phyloP scores from a whole-genome alignment of 2,329 filamentous ascomycete species.

The Dryadomyces quercus-mongolicae region DNA sequence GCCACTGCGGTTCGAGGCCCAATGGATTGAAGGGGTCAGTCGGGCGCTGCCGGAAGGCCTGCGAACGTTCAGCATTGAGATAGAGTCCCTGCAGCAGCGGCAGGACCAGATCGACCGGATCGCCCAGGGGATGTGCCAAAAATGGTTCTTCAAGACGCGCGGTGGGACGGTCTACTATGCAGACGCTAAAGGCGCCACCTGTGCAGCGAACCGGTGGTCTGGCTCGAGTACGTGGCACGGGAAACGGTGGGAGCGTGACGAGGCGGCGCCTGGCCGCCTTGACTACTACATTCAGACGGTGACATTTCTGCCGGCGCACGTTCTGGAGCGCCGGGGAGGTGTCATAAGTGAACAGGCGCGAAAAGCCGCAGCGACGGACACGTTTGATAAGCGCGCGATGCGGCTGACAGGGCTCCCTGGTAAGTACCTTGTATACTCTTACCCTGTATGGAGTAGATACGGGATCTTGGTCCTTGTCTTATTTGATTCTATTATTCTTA shows the following conservation, averaged over 20 bases:
- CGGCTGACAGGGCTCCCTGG: neutral
- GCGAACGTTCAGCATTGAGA: slow-evolving; percentile 27
- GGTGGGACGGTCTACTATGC: slow-evolving; percentile 19
- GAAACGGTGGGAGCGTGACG: slow-evolving; percentile 28
- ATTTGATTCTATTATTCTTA: no score
- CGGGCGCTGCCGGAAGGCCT: slow-evolving; percentile 20
- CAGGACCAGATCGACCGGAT: slow-evolving; percentile 31
- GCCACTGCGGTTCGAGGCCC: slow-evolving; percentile 21
- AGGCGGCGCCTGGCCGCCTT: slow-evolving; percentile 23
- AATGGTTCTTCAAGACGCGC: slow-evolving; percentile 22
- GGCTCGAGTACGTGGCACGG: slow-evolving; percentile 29
- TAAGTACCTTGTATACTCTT: no score
- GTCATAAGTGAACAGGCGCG: neutral
- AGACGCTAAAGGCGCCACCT: slow-evolving; percentile 12
- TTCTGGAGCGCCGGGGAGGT: slow-evolving; percentile 10
- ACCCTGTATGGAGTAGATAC: no score
- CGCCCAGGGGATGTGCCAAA: slow-evolving; percentile 21
- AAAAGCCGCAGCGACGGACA: neutral
- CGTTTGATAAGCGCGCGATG: neutral
- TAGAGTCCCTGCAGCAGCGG: slow-evolving; percentile 35
- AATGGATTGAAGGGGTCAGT: slow-evolving; percentile 22
- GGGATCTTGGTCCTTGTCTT: no score
- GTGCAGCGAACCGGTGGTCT: slow-evolving; percentile 26
- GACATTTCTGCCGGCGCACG: slow-evolving; percentile 18
- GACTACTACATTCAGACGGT: slow-evolving; percentile 32